These are phyloP conservation scores for Alternaria dauci DNA, from an alignment of 2,329 filamentous ascomycete species.

Conservation along the genomic window DNA sequence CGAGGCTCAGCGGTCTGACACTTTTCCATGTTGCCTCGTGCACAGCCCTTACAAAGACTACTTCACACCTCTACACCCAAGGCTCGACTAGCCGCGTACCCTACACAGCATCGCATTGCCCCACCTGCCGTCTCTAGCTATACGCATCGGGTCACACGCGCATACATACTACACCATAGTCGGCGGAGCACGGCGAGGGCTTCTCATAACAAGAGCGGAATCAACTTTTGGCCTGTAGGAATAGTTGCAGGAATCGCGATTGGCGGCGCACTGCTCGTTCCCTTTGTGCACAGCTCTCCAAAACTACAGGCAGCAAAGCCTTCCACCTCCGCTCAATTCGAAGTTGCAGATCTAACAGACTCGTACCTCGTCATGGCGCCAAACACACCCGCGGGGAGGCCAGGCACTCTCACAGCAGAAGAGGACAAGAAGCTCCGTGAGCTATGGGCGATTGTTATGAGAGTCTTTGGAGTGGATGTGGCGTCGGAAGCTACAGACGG, in stretches of 20 bases:
- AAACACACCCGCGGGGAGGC: slow-evolving; percentile 70
- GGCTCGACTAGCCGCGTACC: slow-evolving; percentile 15
- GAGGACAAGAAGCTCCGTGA: slow-evolving; percentile 88
- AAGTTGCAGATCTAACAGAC: slow-evolving; percentile 34
- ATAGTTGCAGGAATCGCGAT: slow-evolving; percentile 44
- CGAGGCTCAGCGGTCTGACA: slow-evolving; percentile 20
- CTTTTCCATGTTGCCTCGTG: slow-evolving; percentile 37
- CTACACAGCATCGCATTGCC: slow-evolving; percentile 22
- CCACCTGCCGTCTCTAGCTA: slow-evolving; percentile 23
- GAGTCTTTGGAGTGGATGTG: slow-evolving; percentile 69
- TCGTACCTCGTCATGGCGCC: slow-evolving; percentile 52
- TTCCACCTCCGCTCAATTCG: slow-evolving; percentile 25
- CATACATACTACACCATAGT: slow-evolving; percentile 19
- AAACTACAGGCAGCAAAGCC: slow-evolving; percentile 14
- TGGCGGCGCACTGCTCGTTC: slow-evolving; percentile 43
- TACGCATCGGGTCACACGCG: slow-evolving; percentile 16
- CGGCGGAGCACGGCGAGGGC: slow-evolving; percentile 8
- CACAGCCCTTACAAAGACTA: slow-evolving; percentile 25
- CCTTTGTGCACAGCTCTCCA: slow-evolving; percentile 24
- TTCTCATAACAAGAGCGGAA: slow-evolving; percentile 34
- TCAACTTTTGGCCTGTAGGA: slow-evolving; percentile 36
- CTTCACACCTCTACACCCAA: slow-evolving; percentile 10
- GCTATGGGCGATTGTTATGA: slow-evolving; percentile 80
- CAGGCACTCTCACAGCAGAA: slow-evolving; percentile 87
- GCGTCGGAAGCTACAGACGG: slow-evolving; percentile 37